Base-by-base conservation (phyloP, 495 filamentous ascomycete species). In the Penicillium desertorum region DNA sequence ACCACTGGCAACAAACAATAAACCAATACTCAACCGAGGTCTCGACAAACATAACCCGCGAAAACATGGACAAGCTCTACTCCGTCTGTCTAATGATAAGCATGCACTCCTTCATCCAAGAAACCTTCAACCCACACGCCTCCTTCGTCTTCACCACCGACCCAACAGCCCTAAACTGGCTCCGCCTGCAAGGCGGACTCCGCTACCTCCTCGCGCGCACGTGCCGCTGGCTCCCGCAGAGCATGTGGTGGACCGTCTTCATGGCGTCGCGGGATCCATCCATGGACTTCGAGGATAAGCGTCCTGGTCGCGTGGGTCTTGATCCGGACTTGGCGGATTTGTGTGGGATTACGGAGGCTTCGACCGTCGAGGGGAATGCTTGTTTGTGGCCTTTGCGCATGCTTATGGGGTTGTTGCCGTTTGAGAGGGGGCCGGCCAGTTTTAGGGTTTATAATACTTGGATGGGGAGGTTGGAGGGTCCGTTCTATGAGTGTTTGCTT, bases 41-140 rank as follows among this genome's bases (percentile, higher is more conserved):
- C 11, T 57, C 60, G 0, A 58, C 54, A n/a, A 55, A 64, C 11
- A 61, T 78, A 22, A 55, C 63, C 12, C 52, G 58, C 12, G 19
- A 69, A 14, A 78, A 81, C 56, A 75, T 73, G 59, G 78, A 79
- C 63, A 57, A 73, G 8, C 65, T 81, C 12, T 78, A 72, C 62
- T 76, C 69, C 19, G 68, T 74, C 53, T 79, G 76, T 16, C 58
- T 79, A 20, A 62, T 76, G 30, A 58, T 81, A 51, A 74, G 67
- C 12, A 58, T 77, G 1, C 65, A 77, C 37, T 62, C 70, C 41
- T 77, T 81, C 58, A 52, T 59, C 11, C 57, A 73, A 17, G 70
- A 76, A 22, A 62, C 60, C 7, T 71, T 62, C 65, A 70, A 66
- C 54, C 73, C 78, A 0, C 68, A 63, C 50, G 44, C 67, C 56